Base-by-base conservation (phyloP, 2,329 filamentous ascomycete species). In the Macrophomina tecta region DNA sequence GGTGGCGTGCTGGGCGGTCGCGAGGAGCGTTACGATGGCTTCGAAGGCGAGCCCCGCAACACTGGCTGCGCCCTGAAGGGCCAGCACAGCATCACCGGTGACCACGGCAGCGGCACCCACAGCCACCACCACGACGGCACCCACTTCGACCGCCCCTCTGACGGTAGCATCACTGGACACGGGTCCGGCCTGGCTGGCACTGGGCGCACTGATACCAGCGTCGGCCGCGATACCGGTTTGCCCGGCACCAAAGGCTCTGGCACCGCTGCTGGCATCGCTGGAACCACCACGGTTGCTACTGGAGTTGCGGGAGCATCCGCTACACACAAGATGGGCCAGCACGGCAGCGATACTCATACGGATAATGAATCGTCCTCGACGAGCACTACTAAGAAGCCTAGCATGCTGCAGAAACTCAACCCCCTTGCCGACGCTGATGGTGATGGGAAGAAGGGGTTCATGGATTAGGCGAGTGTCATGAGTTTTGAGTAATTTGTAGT, bases 31-130 rank as follows among this genome's bases (percentile, higher is more conserved):
- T 82, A 86, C 56, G 85, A 88, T 61, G 85, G 85, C 45, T 90
- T 89, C 68, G 83, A 85, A 49, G 89, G 89, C 11, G 87, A 89
- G 69, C 88, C 88, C 4, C 82, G 83, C 70, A 77, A 81, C 67
- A 79, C 85, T 51, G 79, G 80, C 23, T 75, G 58, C n/a, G 66
- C 64, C 65, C 55, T 69, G 7, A 67, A 64, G 16, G 66, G 65
- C 28, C 60, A 67, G 23, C 65, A 70, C 40, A 28, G 32, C 18
- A 23, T 38, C 23, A 5, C 48, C 7, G 36, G 52, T 12, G 52
- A 49, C 55, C 34, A 49, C 30, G 63, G 51, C 30, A 32, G 11
- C 28, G 51, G 38, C 32, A 55, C 6, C 36, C 36, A 38, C 36
- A 12, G 36, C 11, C 36, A 38, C 36, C 2, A 42, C 52, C 46